Percentiles rank a stretch among this genome's conserved stretches.
phyloP scores from a whole-genome alignment of 208 protist species.

The Wallacemonas sp. region DNA sequence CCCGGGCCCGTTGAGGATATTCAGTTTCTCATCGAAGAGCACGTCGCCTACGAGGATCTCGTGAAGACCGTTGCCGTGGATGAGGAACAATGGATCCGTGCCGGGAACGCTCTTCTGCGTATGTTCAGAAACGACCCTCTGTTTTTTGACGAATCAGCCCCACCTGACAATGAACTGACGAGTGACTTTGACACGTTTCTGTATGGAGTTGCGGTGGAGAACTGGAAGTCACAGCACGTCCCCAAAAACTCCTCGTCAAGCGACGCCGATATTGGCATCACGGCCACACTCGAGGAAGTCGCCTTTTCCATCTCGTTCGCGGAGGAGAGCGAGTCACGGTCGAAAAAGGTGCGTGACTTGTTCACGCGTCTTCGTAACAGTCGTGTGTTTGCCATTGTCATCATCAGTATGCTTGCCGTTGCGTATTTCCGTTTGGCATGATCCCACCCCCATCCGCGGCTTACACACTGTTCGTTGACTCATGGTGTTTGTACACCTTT shows the following conservation, averaged over 20 bases:
- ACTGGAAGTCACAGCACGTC: not conserved
- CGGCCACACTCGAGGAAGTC: not conserved
- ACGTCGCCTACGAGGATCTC: slow-evolving; percentile 55
- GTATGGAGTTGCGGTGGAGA: not conserved
- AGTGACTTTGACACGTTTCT: not conserved
- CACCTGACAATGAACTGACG: not conserved
- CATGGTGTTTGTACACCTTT: not conserved
- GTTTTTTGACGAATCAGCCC: not conserved
- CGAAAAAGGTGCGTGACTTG: not conserved
- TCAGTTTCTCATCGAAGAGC: slow-evolving; percentile 74
- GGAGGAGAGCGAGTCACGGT: not conserved
- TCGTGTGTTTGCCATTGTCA: slow-evolving; percentile 2
- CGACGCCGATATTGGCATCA: not conserved
- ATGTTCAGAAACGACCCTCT: not conserved
- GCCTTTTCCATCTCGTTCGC: not conserved
- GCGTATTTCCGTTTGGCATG: slow-evolving; percentile 7
- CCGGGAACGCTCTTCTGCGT: not conserved
- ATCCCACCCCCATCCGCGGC: not conserved
- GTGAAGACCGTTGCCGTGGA: slow-evolving; percentile 43
- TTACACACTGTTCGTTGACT: not conserved
- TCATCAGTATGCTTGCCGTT: slow-evolving; percentile 4
- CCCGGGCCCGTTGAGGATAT: slow-evolving; percentile 57
- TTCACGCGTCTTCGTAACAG: not conserved
- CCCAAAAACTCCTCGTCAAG: not conserved
- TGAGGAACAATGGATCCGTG: slow-evolving; percentile 51